These are phyloP conservation scores for Penicillium waksmanii DNA, from an alignment of 495 filamentous ascomycete genomes.

Conservation along the genomic window DNA sequence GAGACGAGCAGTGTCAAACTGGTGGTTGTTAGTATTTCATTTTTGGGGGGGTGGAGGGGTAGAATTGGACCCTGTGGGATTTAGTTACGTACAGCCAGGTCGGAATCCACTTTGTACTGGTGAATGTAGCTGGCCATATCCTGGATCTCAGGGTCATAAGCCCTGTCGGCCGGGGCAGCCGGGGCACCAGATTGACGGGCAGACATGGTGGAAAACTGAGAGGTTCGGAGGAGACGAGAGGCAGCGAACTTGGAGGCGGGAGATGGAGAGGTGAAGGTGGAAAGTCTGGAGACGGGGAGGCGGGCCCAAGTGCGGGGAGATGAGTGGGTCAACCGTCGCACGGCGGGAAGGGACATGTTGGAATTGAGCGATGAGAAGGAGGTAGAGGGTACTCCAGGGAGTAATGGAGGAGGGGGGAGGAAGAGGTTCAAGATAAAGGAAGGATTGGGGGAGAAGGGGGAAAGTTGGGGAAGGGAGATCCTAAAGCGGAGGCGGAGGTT, in stretches of 20 bases:
- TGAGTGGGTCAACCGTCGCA: slow-evolving; percentile 53
- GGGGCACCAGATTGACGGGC: slow-evolving; percentile 47
- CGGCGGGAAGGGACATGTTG: slow-evolving; percentile 36
- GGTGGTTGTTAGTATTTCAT: not conserved
- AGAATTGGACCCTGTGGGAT: not conserved
- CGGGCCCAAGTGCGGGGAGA: slow-evolving; percentile 55
- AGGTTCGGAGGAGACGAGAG: slow-evolving; percentile 20
- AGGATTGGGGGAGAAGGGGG: slow-evolving; percentile 15
- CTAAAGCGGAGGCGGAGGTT: slow-evolving; percentile 16
- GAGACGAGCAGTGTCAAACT: slow-evolving; percentile 92
- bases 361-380: slow-evolving; percentile 17
- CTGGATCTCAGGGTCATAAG: slow-evolving; percentile 88
- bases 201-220: slow-evolving; percentile 54
- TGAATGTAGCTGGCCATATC: slow-evolving; percentile 95
- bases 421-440: slow-evolving; percentile 1
- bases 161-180: slow-evolving; percentile 42
- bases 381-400: slow-evolving; percentile 11
- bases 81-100: slow-evolving; percentile 75
- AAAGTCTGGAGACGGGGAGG: slow-evolving; percentile 43
- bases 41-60: not conserved
- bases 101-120: slow-evolving; percentile 86
- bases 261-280: slow-evolving; percentile 32
- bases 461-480: slow-evolving; percentile 5
- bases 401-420: not conserved
- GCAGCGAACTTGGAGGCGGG: slow-evolving; percentile 23